Base-by-base conservation (phyloP, 2,329 filamentous ascomycete genomes). In the Aspergillus fumigatiaffinis region DNA sequence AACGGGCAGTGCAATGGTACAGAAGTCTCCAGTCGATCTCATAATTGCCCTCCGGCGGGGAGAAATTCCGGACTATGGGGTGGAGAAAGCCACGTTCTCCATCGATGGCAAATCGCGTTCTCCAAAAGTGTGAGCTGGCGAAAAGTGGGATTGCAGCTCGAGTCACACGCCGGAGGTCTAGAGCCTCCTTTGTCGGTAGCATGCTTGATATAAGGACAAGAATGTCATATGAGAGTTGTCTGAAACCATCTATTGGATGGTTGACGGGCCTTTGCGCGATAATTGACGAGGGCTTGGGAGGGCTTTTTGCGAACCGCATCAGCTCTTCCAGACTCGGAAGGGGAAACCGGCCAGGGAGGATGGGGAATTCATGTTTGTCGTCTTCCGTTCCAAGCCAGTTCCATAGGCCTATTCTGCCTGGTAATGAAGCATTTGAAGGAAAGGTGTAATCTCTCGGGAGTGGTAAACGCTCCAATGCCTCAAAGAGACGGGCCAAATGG, bases 51-150 rank as follows among this genome's bases (percentile, higher is more conserved):
- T 26, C 17, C 9, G 50, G 26, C 12, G 20, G 7, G 3, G 29
- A 10, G 9, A 48, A 6, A 7, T 56, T 20, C 29, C 48, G 29
- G 12, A 51, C n/a, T 29, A 52, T 26, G 12, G 52, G 51, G 21
- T 44, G 20, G 8, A 58, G 56, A 28, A 55, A 60, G 1, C 52
- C 59, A 3, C 51, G 55, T 25, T 63, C 57, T 8, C 28, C 35
- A 26, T 51, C 53, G 38, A 49, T 44, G 3, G 14, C 44, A 25
- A 63, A 60, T 52, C 51, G 35, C 3, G 55, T 50, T 52, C 41
- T 57, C 60, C 61, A 63, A 50, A 59, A 62, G 17, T 23, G 8
- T 4, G 28, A 46, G 49, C 53, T 53, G 29, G 25, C 12, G 26
- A 60, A 62, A 20, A 62, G 20, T 7, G 44, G 26, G 3, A 23